Evolutionary conservation across 2,329 filamentous ascomycete genomes (phyloP), one percentile per base, ranked within the genome.

Genomic region (Penicillium sp.): DNA sequence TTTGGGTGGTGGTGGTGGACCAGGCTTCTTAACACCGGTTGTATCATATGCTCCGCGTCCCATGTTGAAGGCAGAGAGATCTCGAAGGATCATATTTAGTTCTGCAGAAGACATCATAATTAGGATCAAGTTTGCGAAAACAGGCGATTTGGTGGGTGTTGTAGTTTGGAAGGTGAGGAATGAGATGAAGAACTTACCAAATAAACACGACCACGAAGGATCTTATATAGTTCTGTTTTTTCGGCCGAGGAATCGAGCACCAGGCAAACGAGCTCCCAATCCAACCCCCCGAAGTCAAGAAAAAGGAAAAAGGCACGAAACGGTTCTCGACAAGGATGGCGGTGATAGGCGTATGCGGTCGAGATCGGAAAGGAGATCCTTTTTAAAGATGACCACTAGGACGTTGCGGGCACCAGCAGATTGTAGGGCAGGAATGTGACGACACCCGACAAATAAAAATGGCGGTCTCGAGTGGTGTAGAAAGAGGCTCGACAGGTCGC

Each of bases 21-120:
- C 71, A 44, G 78, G 79, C 69, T 81, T 81, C 62, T 79, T 78
- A 22, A 81, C 78, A 27, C 79, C 79, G 7, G 79, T 82, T 42
- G 79, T 82, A 62, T 82, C 79, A 60, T 82, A 82, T 56, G 77
- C 79, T 56, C 79, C 79, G 61, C 79, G 76, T 58, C 79, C 79
- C 78, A 81, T 81, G 68, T 81, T 79, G 69, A 69, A 74, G 50
- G 73, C 71, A 52, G 72, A 75, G 39, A 72, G 66, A 58, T 74
- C 75, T 65, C 74, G 71, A 49, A 73, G 67, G 60, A 78, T 76
- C 76, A 78, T 78, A 39, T 62, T 70, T 58, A 68, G 69, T 54
- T 72, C 69, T 74, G 68, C 61, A 35, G 58, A 59, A 51, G 66
- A 33, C 59, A 61, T 58, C 71, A 74, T 73, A 39, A 62, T 73